Percentiles rank a stretch among this genome's conserved stretches.
phyloP scores from a whole-genome alignment of 176 grass and related monocot genomes.

The Lolium multiflorum region DNA sequence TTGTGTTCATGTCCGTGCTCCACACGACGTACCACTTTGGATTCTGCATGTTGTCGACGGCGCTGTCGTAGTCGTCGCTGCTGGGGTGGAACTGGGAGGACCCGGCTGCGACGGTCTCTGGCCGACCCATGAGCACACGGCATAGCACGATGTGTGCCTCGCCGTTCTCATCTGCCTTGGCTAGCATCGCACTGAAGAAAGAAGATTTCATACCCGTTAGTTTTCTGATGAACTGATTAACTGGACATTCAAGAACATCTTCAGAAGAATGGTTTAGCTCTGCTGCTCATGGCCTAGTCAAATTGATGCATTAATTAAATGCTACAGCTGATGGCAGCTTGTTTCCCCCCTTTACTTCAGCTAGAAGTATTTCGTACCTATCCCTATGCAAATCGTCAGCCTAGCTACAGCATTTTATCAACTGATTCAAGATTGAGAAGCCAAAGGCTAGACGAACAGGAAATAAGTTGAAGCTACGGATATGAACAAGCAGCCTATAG shows the following conservation, averaged over 20 bases:
- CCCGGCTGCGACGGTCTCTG: constrained; percentile 58
- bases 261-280: not conserved
- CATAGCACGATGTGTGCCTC: constrained; percentile 82
- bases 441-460: not conserved
- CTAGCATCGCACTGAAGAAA: constrained; percentile 59
- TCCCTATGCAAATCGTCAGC: too few relatives aligned
- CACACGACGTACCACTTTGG: constrained; percentile 85
- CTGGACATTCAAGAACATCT: not conserved
- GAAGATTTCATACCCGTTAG: constrained; percentile 19
- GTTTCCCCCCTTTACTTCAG: not conserved
- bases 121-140: constrained; percentile 72
- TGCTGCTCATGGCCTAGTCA: not conserved
- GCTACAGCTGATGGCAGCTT: not conserved
- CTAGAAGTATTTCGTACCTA: not conserved
- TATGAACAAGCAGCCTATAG: not conserved
- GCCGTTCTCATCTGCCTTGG: constrained; percentile 59
- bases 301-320: constrained; percentile 4
- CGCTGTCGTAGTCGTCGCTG: constrained; percentile 68
- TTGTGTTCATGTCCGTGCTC: constrained; percentile 77
- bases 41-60: constrained; percentile 62
- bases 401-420: not conserved
- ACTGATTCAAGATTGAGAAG: not conserved
- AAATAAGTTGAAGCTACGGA: not conserved
- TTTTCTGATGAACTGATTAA: not conserved
- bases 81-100: constrained; percentile 65